A percentile compares a stretch with the other conserved stretches of the same genome.
phyloP scores from a whole-genome alignment of 768 basidiomycete genomes.

The Hebeloma cylindrosporum region DNA sequence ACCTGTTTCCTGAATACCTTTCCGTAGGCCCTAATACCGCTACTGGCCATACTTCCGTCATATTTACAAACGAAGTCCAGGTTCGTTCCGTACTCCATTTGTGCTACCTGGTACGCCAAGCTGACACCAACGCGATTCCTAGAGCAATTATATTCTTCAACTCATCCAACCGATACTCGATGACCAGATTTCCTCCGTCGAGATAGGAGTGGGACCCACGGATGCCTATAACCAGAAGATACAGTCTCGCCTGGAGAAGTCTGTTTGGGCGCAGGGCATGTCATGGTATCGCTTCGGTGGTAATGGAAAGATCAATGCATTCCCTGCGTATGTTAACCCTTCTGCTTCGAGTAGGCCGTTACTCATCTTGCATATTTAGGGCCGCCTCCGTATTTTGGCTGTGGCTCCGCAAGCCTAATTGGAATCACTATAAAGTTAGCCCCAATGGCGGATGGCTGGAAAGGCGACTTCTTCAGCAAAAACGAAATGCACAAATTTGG shows the following conservation, averaged over 20 bases:
- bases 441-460: too few species aligned
- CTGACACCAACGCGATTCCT: too few species aligned
- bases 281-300: slow-evolving; percentile 42
- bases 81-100: slow-evolving; percentile 18
- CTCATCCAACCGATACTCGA: slow-evolving; percentile 41
- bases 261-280: slow-evolving; percentile 35
- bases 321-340: slow-evolving; percentile 34
- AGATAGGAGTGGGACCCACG: slow-evolving; percentile 34
- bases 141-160: slow-evolving; percentile 45
- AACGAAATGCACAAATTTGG: too few species aligned
- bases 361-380: slow-evolving; percentile 7
- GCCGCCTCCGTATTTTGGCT: slow-evolving; percentile 30
- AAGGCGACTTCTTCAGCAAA: too few species aligned
- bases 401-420: slow-evolving; percentile 33
- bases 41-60: slow-evolving; percentile 44
- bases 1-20: too few species aligned
- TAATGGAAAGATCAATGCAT: slow-evolving; percentile 37
- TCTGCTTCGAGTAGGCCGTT: background rate
- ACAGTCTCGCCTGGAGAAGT: slow-evolving; percentile 30
- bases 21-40: slow-evolving; percentile 38
- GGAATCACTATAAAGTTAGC: slow-evolving; percentile 37
- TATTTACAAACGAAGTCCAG: slow-evolving; percentile 44
- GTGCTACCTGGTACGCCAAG: too few species aligned
- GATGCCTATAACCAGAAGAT: slow-evolving; percentile 40
- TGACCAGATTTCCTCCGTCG: slow-evolving; percentile 31